phyloP scores from a whole-genome alignment of 345 rosid genomes.

The Anacardium occidentale region DNA sequence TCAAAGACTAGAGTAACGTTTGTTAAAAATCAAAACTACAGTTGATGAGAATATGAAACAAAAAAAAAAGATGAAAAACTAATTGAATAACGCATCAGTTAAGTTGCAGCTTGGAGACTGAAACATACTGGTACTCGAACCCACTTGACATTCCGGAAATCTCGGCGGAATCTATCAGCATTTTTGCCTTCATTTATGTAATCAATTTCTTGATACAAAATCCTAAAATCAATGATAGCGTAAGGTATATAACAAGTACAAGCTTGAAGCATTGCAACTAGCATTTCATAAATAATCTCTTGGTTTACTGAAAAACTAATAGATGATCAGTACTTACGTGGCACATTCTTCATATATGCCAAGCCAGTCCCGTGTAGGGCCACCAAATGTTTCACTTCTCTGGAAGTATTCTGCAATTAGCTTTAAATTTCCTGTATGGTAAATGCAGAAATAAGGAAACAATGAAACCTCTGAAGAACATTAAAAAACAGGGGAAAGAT shows the following conservation, averaged over 20 bases:
- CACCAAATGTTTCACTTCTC: slow-evolving; percentile 80
- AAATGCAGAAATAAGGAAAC: slow-evolving; percentile 5
- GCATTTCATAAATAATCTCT: not conserved
- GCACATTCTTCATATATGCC: slow-evolving; percentile 91
- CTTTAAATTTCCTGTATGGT: slow-evolving; percentile 69
- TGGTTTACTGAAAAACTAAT: not conserved
- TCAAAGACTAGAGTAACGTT: not conserved
- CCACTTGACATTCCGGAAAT: slow-evolving; percentile 91
- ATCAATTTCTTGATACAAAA: slow-evolving; percentile 89
- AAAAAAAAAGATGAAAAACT: not conserved
- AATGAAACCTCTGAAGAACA: not conserved
- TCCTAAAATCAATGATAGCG: slow-evolving; percentile 49
- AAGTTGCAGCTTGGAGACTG: slow-evolving; percentile 21
- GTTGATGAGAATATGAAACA: slow-evolving; percentile 4
- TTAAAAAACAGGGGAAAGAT: not conserved
- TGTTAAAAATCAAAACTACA: not conserved
- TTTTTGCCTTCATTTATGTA: slow-evolving; percentile 94
- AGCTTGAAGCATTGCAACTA: not conserved
- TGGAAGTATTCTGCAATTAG: slow-evolving; percentile 89
- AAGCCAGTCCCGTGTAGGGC: slow-evolving; percentile 80
- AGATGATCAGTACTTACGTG: slow-evolving; percentile 47
- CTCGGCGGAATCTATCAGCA: slow-evolving; percentile 84
- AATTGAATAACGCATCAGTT: slow-evolving; percentile 1
- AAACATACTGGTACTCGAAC: slow-evolving; percentile 88
- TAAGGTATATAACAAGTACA: not conserved